Base-by-base conservation (phyloP, 352 stramenopile genomes). In the Phytopythium litorale region DNA sequence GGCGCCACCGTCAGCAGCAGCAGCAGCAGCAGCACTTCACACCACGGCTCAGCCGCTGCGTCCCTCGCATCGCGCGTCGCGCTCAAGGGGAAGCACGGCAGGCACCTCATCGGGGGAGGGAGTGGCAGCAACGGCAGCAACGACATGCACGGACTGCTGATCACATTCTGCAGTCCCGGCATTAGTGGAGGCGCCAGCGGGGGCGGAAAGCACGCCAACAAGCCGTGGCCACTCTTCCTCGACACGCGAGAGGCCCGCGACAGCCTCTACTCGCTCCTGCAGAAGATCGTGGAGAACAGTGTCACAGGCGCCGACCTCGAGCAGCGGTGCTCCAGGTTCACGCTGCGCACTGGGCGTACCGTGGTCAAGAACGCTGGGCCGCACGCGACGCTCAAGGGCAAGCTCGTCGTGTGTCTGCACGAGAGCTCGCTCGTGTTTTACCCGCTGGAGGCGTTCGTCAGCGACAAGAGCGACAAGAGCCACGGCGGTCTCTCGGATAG, bases 401-500 rank as follows among this genome's bases (percentile, higher is more conserved):
- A 81, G 9, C 70, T 95, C 56, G 84, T 89, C 32, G 80, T 93
- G 13, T 90, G 83, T 40, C 63, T 95, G 54, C 76, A 92, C 50
- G 87, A 95, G 63, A 89, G 88, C 59, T 88, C 71, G 32, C 69
- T 95, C 46, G 73, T 89, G 60, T 79, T 95, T 65, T 95, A 90
- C 60, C 84, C 87, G 6, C 79, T 82, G 55, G 73, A 88, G 30
- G 75, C 50, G 30, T 56, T 56, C 50, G 50, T 56, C 19, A 21
- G 50, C 32, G 86, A 85, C 58, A 72, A 88, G 32, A 72, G 72
- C 63, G 84, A 89, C 59, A 85, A 69, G 18, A 81, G 49, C 16
- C 50, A 56, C 18, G 30, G 16, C 28, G 30, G 28, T 3, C 32
- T 42, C 7, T 43, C 28, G 7, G 30, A 56, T 56, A 43, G 50